Evolutionary conservation across 2,329 filamentous ascomycete genomes (phyloP).

Genomic region (Neofusicoccum sp.): DNA sequence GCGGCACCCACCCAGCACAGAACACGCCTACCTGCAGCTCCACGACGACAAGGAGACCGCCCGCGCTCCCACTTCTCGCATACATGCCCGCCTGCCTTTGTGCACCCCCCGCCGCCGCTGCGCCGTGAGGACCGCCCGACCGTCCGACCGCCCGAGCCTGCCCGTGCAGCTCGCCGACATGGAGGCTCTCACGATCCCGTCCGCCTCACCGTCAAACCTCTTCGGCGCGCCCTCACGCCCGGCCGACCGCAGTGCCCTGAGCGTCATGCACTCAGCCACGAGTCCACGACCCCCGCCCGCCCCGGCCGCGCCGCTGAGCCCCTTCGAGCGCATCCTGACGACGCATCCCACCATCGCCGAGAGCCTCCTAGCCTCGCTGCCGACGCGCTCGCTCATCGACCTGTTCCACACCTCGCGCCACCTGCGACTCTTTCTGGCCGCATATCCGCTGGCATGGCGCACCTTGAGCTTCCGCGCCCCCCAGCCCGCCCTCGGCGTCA

Average conservation of each 20-base stretch:
- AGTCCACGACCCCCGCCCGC: background rate
- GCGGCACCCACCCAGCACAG: background rate
- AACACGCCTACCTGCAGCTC: constrained; percentile 12
- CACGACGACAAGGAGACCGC: constrained; percentile 5
- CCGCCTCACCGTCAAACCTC: constrained; percentile 10
- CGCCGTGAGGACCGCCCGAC: background rate
- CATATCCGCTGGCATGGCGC: constrained; percentile 61
- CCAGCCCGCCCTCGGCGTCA: constrained; percentile 36
- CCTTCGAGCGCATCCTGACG: constrained; percentile 56
- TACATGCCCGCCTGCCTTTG: constrained; percentile 5
- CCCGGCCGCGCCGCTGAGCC: constrained; percentile 22
- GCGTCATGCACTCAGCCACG: background rate
- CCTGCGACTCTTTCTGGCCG: constrained; percentile 53
- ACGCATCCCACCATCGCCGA: constrained; percentile 59
- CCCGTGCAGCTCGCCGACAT: background rate
- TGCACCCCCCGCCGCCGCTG: constrained; percentile 2
- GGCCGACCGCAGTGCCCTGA: background rate
- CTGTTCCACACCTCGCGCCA: constrained; percentile 59
- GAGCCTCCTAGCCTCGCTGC: constrained; percentile 57
- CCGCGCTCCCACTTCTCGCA: background rate
- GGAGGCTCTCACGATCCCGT: constrained; percentile 6
- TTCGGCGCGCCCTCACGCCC: constrained; percentile 9
- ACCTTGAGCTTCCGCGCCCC: constrained; percentile 58
- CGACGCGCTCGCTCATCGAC: constrained; percentile 56
- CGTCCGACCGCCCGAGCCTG: background rate